phyloP scores from a whole-genome alignment of 352 stramenopile species.

The Globisporangium takayamanum region DNA sequence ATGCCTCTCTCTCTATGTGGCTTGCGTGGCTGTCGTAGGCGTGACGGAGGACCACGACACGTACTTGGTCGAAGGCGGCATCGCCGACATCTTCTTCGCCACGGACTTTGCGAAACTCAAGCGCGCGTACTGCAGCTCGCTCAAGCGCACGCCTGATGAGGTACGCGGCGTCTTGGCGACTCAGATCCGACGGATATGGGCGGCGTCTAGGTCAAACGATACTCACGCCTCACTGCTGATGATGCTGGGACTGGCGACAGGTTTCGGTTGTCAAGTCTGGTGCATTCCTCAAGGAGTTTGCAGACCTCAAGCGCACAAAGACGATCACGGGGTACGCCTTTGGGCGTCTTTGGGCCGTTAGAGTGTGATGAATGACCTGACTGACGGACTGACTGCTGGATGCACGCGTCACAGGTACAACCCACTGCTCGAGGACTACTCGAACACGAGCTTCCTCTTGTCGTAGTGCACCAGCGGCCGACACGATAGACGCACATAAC shows the following conservation, averaged over 20 bases:
- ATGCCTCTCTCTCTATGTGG: background rate
- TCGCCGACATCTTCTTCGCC: slow-evolving; percentile 89
- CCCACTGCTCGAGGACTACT: slow-evolving; percentile 85
- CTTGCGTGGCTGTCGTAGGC: slow-evolving; percentile 18
- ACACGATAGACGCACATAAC: background rate
- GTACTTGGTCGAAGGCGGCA: slow-evolving; percentile 79
- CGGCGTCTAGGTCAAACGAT: background rate
- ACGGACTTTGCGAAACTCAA: slow-evolving; percentile 83
- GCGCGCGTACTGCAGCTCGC: slow-evolving; percentile 69
- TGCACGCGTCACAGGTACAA: slow-evolving; percentile 61
- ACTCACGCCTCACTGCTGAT: background rate
- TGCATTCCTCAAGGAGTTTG: slow-evolving; percentile 77
- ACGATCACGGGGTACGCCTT: slow-evolving; percentile 66
- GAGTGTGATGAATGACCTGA: background rate
- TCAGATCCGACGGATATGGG: too few species aligned
- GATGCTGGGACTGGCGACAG: slow-evolving; percentile 14
- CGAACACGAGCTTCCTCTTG: slow-evolving; percentile 87
- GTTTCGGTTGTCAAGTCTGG: slow-evolving; percentile 81
- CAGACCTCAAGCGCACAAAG: slow-evolving; percentile 65
- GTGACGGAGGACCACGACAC: slow-evolving; percentile 82
- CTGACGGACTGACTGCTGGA: background rate
- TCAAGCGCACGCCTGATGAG: slow-evolving; percentile 44
- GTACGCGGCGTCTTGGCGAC: background rate
- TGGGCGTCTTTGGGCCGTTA: background rate
- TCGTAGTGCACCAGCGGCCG: slow-evolving; percentile 25